Base-by-base conservation (phyloP, 352 stramenopile species). In the Phytophthora uliginosa region DNA sequence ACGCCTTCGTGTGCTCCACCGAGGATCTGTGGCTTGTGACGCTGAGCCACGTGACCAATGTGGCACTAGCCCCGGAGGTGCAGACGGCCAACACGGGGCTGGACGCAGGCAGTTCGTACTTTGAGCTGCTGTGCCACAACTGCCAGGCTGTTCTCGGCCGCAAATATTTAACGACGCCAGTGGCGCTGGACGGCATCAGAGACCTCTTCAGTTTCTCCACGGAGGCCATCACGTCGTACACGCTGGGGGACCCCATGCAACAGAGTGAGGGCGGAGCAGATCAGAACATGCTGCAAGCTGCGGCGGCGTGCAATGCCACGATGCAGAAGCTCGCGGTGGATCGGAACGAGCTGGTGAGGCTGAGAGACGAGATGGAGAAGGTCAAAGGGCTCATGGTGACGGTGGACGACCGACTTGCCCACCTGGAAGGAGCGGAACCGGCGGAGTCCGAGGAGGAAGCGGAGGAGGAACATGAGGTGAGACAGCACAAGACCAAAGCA, bases 1-100 rank as follows among this genome's bases (percentile, higher is more conserved):
- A 94, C 62, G 80, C 86, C 38, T 94, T 95, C 34, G 81, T 95
- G 63, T 84, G 81, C 56, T 93, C 87, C n/a, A 96, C 86, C 15
- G 79, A 86, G 8, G 76, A 92, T 45, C 74, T 93, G 55, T 76
- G 89, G 71, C 84, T 94, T 3, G 75, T 96, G 34, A 95, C 89
- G 36, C 74, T 96, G 59, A 90, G 80, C 68, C 85, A 83, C 38
- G 88, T 90, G 38, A 88, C 85, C 33, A 94, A 95, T 61, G 80
- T 95, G 65, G 71, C 81, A 2, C 17, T 79, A 24, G 63, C 76
- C 0, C 65, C 73, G 1, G 80, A 90, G 63, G 63, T 89, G 9
- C 76, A 85, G 52, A 94, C 88, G n/a, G 81, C 84, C 57, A 78
- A 20, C 73, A 85, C 7, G 63, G 75, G 17, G n/a, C 80, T 63